Percentiles rank a stretch among this genome's conserved stretches.
Conservation (phyloP, 2,329 filamentous ascomycete species). For the Sporothrix euskadiensis region DNA sequence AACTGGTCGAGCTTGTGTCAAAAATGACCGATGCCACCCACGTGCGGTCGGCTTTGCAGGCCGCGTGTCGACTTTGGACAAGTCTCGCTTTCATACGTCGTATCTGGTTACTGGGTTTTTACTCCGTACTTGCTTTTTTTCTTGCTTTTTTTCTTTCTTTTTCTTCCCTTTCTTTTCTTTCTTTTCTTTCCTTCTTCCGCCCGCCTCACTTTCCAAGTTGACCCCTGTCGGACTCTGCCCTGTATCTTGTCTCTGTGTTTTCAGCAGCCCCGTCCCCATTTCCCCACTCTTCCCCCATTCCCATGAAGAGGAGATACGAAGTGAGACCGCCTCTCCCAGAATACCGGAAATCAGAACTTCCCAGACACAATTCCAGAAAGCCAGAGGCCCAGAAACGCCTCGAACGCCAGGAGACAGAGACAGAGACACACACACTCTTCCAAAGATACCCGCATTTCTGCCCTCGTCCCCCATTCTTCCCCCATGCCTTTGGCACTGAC, state of each 20-base stretch:
- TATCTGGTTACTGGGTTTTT: neutral
- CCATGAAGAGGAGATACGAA: neutral
- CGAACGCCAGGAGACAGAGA: neutral
- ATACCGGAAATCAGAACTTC: neutral
- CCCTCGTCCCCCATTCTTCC: neutral
- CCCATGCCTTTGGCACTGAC: neutral
- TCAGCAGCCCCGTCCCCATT: constrained; percentile 1
- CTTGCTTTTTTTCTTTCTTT: neutral
- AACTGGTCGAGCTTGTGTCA: neutral
- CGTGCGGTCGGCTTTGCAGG: neutral
- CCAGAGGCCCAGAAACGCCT: neutral
- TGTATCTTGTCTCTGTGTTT: neutral
- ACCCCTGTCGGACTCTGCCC: neutral
- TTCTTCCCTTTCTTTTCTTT: neutral
- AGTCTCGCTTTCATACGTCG: neutral
- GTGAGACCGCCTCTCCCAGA: neutral
- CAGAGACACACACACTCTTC: neutral
- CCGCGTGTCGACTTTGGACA: neutral
- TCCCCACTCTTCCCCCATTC: neutral
- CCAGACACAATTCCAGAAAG: neutral
- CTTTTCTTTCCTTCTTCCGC: neutral
- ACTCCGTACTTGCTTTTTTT: neutral
- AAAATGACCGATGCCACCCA: neutral
- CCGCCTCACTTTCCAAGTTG: neutral
- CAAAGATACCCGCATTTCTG: constrained; percentile 1